Evolutionary conservation across 805 yeast species (phyloP).

Genomic region (Millerago galiae): DNA sequence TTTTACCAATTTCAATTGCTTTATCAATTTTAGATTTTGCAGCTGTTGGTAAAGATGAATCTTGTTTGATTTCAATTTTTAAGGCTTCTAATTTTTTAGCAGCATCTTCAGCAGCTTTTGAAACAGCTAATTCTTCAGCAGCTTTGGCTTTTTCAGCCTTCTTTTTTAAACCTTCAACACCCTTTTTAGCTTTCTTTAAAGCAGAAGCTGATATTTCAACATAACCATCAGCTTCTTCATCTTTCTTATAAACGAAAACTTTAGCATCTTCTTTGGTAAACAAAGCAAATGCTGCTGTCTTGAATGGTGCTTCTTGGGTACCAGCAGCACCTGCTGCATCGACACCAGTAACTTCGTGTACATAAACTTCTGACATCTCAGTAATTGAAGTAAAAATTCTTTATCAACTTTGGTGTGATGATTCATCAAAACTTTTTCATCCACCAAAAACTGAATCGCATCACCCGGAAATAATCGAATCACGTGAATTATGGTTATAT

Average conservation of each 20-base stretch:
- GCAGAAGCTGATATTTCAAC: constrained; percentile 84
- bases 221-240: constrained; percentile 54
- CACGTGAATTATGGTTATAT: background rate
- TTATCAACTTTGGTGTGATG: background rate
- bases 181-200: constrained; percentile 92
- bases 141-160: constrained; percentile 46
- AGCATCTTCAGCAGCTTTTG: constrained; percentile 63
- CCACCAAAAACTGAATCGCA: too few species aligned
- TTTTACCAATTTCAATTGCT: constrained; percentile 44
- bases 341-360: constrained; percentile 66
- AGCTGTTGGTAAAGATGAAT: constrained; percentile 66
- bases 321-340: constrained; percentile 61
- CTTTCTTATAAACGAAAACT: constrained; percentile 53
- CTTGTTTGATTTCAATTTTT: constrained; percentile 71
- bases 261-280: constrained; percentile 36
- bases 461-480: background rate
- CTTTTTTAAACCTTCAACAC: constrained; percentile 86
- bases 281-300: constrained; percentile 79
- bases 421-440: too few species aligned
- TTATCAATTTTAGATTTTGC: constrained; percentile 51
- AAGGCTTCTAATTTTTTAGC: constrained; percentile 73
- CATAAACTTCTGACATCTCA: constrained; percentile 41
- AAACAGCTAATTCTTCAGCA: constrained; percentile 44
- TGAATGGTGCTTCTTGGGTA: constrained; percentile 61
- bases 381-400: background rate